Evolutionary conservation across 495 filamentous ascomycete species (phyloP).

Genomic region (Penicillium crystallinum): DNA sequence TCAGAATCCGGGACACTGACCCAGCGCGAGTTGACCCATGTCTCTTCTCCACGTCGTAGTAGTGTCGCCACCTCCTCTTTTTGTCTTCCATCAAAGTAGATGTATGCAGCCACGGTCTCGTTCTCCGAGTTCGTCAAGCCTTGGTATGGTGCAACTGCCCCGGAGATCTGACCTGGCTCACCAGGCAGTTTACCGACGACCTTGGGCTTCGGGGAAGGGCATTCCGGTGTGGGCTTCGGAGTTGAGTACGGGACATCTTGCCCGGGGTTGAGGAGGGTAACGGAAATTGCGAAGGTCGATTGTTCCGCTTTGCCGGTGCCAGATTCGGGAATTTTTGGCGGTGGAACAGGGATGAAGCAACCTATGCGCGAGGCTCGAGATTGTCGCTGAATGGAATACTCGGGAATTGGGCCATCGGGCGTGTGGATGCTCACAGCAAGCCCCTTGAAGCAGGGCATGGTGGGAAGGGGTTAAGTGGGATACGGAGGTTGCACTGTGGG

Average conservation of each 20-base stretch:
- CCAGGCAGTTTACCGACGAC: conserved; percentile 68
- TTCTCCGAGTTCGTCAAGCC: conserved; percentile 84
- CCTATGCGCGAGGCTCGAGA: conserved; percentile 86
- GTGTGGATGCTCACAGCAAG: conserved; percentile 96
- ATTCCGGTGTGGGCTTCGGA: conserved; percentile 64
- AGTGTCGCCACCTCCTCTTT: conserved; percentile 98
- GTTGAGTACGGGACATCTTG: conserved; percentile 85
- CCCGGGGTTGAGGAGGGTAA: conserved; percentile 86
- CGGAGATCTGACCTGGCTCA: conserved; percentile 45
- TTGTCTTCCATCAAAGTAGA: conserved; percentile 92
- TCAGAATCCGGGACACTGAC: conserved; percentile 88
- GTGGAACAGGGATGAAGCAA: conserved; percentile 92
- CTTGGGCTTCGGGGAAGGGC: conserved; percentile 73
- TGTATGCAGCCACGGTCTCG: conserved; percentile 96
- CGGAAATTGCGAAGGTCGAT: conserved; percentile 92
- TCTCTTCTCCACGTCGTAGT: conserved; percentile 89
- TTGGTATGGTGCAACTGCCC: conserved; percentile 74
- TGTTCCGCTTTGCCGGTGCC: conserved; percentile 72
- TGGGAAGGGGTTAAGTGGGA: conserved; percentile 12
- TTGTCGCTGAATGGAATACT: conserved; percentile 93
- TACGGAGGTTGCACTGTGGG: conserved; percentile 2
- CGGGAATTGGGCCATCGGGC: conserved; percentile 78
- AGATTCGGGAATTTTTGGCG: conserved; percentile 66
- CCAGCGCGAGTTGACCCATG: conserved; percentile 98
- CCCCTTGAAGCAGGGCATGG: conserved; percentile 97